Base-by-base conservation (phyloP, 768 basidiomycete species). In the Psilocybe sp. region DNA sequence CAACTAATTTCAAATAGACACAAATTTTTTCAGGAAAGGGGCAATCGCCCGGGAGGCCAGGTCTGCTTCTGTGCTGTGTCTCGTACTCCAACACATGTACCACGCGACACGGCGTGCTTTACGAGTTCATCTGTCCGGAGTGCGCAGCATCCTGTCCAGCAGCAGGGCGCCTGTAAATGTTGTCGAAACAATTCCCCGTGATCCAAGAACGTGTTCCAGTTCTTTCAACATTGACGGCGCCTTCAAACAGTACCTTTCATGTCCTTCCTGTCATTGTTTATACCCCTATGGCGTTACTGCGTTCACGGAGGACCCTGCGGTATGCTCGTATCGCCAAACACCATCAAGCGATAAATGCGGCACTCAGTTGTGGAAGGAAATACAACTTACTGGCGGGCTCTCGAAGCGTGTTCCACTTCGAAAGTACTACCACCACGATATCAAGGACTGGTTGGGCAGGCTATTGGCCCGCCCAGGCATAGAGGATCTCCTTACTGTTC, bases 211-310 rank as follows among this genome's bases (percentile, higher is more conserved):
- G 1, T 35, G 44, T 18, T 20, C 49, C 8, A 40, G 32, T 9
- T 46, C 37, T 10, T 58, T 63, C n/a, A 37, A 53, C 46, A 44
- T 69, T 5, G 62, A 67, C 36, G 60, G 66, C 2, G 44, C 58
- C 12, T 55, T 54, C 1, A 44, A 38, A 0, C 40, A 47, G n/a
- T 66, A 55, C 47, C 7, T 66, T 0, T 55, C 39, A 15, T 69
- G 68, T 42, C 56, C 62, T 1, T 41, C 2, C 1, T 69, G 67
- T 43, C 60, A 58, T 43, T 45, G 37, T 5, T 44, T 66, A 2
- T 60, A 57, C 35, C 54, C 60, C 5, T 55, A 56, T 36, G 10
- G 35, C 14, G 39, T 58, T 1, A 16, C 40, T 20, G 16, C 49
- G 23, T n/a, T n/a, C n/a, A n/a, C n/a, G n/a, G n/a, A n/a, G n/a